phyloP scores from a whole-genome alignment of 352 stramenopile species.

The Thalassiosira livingstoniorum region DNA sequence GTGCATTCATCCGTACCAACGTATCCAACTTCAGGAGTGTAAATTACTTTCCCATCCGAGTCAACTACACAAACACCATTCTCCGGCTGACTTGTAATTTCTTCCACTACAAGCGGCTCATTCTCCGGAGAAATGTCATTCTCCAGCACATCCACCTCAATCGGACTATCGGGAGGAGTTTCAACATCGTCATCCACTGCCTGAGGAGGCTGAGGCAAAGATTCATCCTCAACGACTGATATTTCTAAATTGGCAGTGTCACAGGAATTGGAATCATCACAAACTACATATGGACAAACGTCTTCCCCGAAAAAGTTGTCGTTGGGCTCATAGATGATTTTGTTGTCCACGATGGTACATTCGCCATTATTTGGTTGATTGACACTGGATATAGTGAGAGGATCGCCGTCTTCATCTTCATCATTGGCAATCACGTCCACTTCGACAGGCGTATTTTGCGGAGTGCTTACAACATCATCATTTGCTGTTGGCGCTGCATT shows the following conservation, averaged over 20 bases:
- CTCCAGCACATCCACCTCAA: slow-evolving; percentile 13
- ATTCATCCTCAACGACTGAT: too few relatives aligned
- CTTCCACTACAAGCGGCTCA: slow-evolving; percentile 14
- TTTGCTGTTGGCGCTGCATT: slow-evolving; percentile 6
- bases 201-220: background rate
- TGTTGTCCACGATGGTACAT: background rate
- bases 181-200: slow-evolving; percentile 23
- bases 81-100: background rate
- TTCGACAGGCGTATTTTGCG: slow-evolving; percentile 4
- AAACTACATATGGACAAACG: background rate
- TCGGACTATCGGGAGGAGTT: background rate
- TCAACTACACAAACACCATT: slow-evolving; percentile 47
- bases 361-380: background rate
- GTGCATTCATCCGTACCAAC: slow-evolving; percentile 32
- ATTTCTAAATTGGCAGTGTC: too few relatives aligned
- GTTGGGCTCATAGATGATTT: background rate
- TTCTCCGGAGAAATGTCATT: slow-evolving; percentile 7
- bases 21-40: slow-evolving; percentile 40
- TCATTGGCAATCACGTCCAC: slow-evolving; percentile 36
- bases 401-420: too few relatives aligned
- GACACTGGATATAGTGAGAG: background rate
- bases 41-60: slow-evolving; percentile 44
- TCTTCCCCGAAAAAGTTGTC: background rate
- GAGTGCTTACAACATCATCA: slow-evolving; percentile 20
- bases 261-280: background rate